Evolutionary conservation across 2,329 filamentous ascomycete genomes (phyloP).

Genomic region (Colletotrichum magnum): DNA sequence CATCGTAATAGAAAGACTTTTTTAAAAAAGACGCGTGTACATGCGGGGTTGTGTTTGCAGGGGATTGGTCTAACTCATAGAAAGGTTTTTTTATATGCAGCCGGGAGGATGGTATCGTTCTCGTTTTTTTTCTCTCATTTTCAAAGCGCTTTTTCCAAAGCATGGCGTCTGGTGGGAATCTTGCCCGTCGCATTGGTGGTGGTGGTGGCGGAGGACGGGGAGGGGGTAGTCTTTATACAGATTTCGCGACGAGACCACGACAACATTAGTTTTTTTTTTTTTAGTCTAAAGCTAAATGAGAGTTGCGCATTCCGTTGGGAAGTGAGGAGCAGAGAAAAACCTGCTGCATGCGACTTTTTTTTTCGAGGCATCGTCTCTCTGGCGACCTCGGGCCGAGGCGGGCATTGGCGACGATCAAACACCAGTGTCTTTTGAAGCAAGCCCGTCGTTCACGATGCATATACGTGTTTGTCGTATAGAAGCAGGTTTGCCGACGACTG

Average conservation of each 20-base stretch:
- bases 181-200: slow-evolving; percentile 12
- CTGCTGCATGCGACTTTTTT: neutral
- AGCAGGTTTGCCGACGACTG: too few relatives aligned
- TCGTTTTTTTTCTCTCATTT: slow-evolving; percentile 1
- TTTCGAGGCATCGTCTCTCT: neutral
- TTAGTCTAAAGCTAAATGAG: slow-evolving; percentile 9
- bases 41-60: slow-evolving; percentile 7
- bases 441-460: too few relatives aligned
- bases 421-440: too few relatives aligned
- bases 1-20: slow-evolving; percentile 18
- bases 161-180: slow-evolving; percentile 34
- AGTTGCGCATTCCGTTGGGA: slow-evolving; percentile 3
- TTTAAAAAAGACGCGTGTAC: neutral
- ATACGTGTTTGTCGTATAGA: too few relatives aligned
- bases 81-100: slow-evolving; percentile 17
- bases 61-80: slow-evolving; percentile 3
- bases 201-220: neutral
- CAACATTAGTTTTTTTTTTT: slow-evolving; percentile 18
- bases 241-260: slow-evolving; percentile 32
- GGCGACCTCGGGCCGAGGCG: too few relatives aligned
- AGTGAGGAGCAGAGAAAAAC: neutral
- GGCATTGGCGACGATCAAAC: too few relatives aligned
- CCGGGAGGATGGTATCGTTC: neutral
- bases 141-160: slow-evolving; percentile 37
- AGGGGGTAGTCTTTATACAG: neutral